Evolutionary conservation across 2,329 filamentous ascomycete genomes (phyloP).

Genomic region (Ascochyta koolunga): DNA sequence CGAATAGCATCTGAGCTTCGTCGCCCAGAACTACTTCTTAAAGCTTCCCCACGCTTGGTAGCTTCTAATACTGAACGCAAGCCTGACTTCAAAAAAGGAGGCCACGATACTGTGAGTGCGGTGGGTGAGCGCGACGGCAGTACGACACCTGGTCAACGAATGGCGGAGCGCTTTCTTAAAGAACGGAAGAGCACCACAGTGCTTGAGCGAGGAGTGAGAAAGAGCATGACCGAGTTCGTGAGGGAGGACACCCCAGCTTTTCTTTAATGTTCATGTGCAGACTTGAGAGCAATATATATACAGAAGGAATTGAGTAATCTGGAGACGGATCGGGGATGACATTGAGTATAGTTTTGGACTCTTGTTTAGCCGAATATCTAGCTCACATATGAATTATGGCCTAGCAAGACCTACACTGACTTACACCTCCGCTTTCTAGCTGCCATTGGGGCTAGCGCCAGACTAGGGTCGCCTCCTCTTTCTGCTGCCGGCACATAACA

Average conservation of each 20-base stretch:
- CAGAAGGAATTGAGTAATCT: background rate
- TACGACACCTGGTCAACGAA: slow-evolving; percentile 34
- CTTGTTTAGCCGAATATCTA: background rate
- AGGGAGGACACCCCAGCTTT: slow-evolving; percentile 19
- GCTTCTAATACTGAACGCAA: slow-evolving; percentile 24
- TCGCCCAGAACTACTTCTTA: slow-evolving; percentile 7
- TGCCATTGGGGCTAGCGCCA: too few species aligned
- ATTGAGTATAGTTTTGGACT: background rate
- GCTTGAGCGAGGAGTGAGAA: slow-evolving; percentile 8
- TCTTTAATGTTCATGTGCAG: background rate
- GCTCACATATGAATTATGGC: background rate
- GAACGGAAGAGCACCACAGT: slow-evolving; percentile 16
- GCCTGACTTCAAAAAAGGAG: background rate
- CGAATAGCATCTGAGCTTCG: slow-evolving; percentile 14
- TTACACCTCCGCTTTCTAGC: too few species aligned
- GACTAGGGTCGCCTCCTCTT: too few species aligned
- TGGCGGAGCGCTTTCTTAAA: slow-evolving; percentile 38
- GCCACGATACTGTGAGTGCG: background rate
- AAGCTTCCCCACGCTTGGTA: slow-evolving; percentile 22
- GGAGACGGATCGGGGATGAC: background rate
- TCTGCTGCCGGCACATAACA: too few species aligned
- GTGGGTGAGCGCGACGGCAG: slow-evolving; percentile 18
- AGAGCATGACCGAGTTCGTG: background rate
- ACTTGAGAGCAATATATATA: background rate
- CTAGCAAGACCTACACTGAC: background rate